Percentiles rank a stretch among this genome's conserved stretches.
Conservation (phyloP, 208 protist species). For the Entamoeba dispar region DNA sequence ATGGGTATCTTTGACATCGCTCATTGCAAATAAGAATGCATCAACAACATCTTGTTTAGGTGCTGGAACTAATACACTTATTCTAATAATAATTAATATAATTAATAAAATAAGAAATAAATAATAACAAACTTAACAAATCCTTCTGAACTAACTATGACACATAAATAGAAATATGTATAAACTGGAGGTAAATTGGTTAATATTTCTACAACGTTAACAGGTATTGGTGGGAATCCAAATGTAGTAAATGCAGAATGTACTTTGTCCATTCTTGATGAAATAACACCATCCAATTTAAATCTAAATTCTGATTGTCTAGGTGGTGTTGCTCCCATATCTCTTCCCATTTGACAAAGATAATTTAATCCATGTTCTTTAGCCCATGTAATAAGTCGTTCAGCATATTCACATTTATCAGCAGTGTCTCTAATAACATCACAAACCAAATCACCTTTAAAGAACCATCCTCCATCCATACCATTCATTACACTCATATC, state of each 20-base stretch:
- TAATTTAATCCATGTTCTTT: conserved; percentile 22
- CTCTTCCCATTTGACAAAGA: conserved; percentile 28
- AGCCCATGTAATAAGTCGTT: conserved; percentile 26
- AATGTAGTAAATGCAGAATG: conserved; percentile 33
- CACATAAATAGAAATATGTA: conserved; percentile 22
- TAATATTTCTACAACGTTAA: conserved; percentile 11
- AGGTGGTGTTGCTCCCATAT: conserved; percentile 39
- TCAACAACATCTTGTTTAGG: conserved; percentile 8
- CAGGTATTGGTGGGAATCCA: conserved; percentile 29
- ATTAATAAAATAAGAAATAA: neutral
- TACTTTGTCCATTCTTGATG: conserved; percentile 19
- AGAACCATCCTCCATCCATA: conserved; percentile 43
- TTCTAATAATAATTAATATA: neutral
- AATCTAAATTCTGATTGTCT: conserved; percentile 36
- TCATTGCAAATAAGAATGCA: conserved; percentile 1
- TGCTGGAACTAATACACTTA: conserved; percentile 1
- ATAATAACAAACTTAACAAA: conserved; percentile 35
- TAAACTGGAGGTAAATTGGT: neutral
- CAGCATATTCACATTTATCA: conserved; percentile 31
- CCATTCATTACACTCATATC: conserved; percentile 38
- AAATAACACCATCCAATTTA: conserved; percentile 23
- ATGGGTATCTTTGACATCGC: conserved; percentile 14
- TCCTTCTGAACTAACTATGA: conserved; percentile 32
- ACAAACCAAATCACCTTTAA: conserved; percentile 34
- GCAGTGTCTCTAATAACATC: conserved; percentile 28